These are phyloP conservation scores for Penicillium malachiteum DNA, from an alignment of 495 filamentous ascomycete genomes.

Conservation along the genomic window DNA sequence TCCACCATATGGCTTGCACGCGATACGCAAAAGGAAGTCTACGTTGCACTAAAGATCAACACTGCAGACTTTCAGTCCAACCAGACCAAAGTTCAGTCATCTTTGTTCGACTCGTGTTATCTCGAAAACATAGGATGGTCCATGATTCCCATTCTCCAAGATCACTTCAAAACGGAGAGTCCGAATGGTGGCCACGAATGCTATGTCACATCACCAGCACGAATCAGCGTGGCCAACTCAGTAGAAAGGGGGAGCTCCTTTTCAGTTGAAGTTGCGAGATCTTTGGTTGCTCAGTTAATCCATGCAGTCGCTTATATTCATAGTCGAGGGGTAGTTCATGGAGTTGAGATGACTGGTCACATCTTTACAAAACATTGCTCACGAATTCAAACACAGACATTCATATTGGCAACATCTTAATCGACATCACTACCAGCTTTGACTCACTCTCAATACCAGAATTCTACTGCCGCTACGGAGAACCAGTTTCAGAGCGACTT, in stretches of 20 bases:
- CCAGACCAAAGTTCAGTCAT: conserved; percentile 12
- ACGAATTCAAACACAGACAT: conserved; percentile 16
- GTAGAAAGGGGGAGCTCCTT: conserved; percentile 21
- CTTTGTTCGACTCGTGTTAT: conserved; percentile 7
- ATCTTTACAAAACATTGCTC: conserved; percentile 4
- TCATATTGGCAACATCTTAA: conserved; percentile 25
- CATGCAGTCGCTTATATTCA: conserved; percentile 31
- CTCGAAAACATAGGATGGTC: conserved; percentile 10
- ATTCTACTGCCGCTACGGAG: conserved; percentile 31
- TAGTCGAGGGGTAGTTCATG: conserved; percentile 28
- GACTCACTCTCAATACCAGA: conserved; percentile 23
- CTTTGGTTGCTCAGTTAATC: conserved; percentile 30
- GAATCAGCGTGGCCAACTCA: conserved; percentile 23
- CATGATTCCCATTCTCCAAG: conserved; percentile 31
- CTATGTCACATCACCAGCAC: conserved; percentile 33
- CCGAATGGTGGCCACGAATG: conserved; percentile 46
- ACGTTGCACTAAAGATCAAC: conserved; percentile 21
- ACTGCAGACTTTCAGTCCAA: conserved; percentile 16
- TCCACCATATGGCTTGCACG: conserved; percentile 47
- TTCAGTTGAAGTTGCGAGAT: conserved; percentile 22
- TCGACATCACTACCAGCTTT: not conserved
- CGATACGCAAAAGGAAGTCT: conserved; percentile 20
- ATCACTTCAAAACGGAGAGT: conserved; percentile 33
- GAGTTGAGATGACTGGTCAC: conserved; percentile 18
- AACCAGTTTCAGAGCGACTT: conserved; percentile 22